Conservation (phyloP, 805 yeast species). For the Komagataella populi region DNA sequence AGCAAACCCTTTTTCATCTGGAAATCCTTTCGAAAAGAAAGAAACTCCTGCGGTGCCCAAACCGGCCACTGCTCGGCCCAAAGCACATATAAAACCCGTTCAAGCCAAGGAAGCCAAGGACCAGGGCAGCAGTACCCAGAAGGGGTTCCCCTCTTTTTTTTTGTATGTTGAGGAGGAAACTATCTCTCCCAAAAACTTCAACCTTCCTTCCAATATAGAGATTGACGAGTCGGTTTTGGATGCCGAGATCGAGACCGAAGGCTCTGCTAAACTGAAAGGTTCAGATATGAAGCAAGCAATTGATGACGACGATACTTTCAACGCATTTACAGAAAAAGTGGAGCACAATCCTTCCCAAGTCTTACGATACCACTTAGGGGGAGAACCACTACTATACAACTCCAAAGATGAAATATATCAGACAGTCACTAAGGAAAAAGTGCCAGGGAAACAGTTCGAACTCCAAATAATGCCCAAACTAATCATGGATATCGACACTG, state of each 20-base stretch:
- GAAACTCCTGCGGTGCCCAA: conserved; percentile 1
- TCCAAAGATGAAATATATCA: conserved; percentile 41
- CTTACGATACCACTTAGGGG: conserved; percentile 70
- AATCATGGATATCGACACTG: conserved; percentile 65
- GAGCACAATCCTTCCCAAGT: conserved; percentile 82
- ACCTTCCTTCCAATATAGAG: conserved; percentile 25
- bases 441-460: conserved; percentile 65
- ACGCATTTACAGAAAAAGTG: conserved; percentile 60
- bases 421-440: conserved; percentile 19
- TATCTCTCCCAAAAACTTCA: conserved; percentile 33
- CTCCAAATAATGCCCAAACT: conserved; percentile 91
- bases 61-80: not conserved
- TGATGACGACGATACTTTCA: conserved; percentile 67
- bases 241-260: conserved; percentile 19
- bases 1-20: conserved; percentile 26
- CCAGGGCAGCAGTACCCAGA: conserved; percentile 10
- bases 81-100: not conserved
- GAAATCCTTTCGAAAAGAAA: conserved; percentile 3
- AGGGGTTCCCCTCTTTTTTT: conserved; percentile 4
- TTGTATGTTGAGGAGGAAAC: conserved; percentile 63
- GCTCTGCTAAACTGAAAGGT: conserved; percentile 9
- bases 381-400: conserved; percentile 64
- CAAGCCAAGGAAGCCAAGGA: conserved; percentile 15
- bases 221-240: conserved; percentile 38
- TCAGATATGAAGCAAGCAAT: conserved; percentile 31